Percentiles rank a stretch among this genome's conserved stretches.
These are phyloP conservation scores for Amauroascus niger DNA, from an alignment of 2,329 filamentous ascomycete species.

Conservation along the genomic window DNA sequence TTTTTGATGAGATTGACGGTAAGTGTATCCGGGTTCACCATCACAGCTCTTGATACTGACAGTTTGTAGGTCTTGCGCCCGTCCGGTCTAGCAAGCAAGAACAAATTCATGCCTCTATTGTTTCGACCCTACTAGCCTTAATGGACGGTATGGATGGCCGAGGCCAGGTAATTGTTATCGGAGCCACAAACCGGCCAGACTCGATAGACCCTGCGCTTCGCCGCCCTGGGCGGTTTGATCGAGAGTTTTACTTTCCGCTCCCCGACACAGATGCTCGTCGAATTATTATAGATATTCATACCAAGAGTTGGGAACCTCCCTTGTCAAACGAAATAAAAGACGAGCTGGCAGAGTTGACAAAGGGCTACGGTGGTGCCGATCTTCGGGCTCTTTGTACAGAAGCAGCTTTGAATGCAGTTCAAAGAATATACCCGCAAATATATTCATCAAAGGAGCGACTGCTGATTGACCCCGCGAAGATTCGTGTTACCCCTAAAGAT, in stretches of 20 bases:
- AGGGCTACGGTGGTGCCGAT: conserved; percentile 94
- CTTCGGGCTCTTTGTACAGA: conserved; percentile 90
- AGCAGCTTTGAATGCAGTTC: conserved; percentile 88
- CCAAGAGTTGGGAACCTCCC: conserved; percentile 75
- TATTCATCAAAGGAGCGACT: conserved; percentile 86
- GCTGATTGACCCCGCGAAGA: conserved; percentile 72
- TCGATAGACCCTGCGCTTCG: conserved; percentile 96
- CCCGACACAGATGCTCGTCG: conserved; percentile 71
- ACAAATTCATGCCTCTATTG: conserved; percentile 96
- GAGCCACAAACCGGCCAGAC: conserved; percentile 97
- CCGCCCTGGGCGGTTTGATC: conserved; percentile 92
- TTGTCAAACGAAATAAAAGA: conserved; percentile 70
- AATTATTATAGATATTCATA: conserved; percentile 90
- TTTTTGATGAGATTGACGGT: conserved; percentile 98
- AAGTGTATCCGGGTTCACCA: conserved; percentile 15
- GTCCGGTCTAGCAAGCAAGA: conserved; percentile 97
- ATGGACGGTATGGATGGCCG: conserved; percentile 99
- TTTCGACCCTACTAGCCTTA: conserved; percentile 81
- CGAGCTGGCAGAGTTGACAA: conserved; percentile 72
- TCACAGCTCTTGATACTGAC: not conserved
- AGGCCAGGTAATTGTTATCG: conserved; percentile 95
- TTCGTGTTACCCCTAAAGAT: conserved; percentile 81
- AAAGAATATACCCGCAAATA: conserved; percentile 91
- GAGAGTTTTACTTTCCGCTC: conserved; percentile 96
- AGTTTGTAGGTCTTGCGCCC: conserved; percentile 56